These are phyloP conservation scores for Funneliformis mosseae DNA, from an alignment of 192 early-diverging fungal species.

Conservation along the genomic window DNA sequence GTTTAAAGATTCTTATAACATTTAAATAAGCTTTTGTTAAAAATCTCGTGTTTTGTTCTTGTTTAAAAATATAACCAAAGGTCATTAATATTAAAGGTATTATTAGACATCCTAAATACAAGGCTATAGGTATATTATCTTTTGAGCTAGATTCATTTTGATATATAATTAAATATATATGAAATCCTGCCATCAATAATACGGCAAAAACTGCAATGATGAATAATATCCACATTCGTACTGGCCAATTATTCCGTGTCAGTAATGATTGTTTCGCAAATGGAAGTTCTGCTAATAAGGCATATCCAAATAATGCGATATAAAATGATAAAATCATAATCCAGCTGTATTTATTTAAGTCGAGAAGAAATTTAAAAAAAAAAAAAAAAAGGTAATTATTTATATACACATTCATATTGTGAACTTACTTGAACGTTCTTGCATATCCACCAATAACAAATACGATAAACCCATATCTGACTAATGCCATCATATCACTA, in stretches of 20 bases:
- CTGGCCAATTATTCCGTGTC: slow-evolving; percentile 63
- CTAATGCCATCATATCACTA: slow-evolving; percentile 59
- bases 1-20: neutral
- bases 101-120: slow-evolving; percentile 48
- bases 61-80: slow-evolving; percentile 38
- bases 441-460: slow-evolving; percentile 81
- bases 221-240: slow-evolving; percentile 67
- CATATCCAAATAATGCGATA: slow-evolving; percentile 47
- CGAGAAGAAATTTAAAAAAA: neutral
- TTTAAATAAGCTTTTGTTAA: slow-evolving; percentile 26
- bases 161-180: slow-evolving; percentile 49
- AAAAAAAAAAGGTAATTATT: neutral
- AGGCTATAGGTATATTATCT: slow-evolving; percentile 42
- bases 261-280: slow-evolving; percentile 70
- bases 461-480: slow-evolving; percentile 65
- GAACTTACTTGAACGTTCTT: slow-evolving; percentile 59
- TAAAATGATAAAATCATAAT: slow-evolving; percentile 46
- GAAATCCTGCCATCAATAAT: slow-evolving; percentile 62
- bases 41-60: slow-evolving; percentile 49
- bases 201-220: slow-evolving; percentile 55
- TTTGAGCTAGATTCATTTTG: slow-evolving; percentile 7
- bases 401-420: neutral
- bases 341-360: slow-evolving; percentile 34
- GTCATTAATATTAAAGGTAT: slow-evolving; percentile 48
- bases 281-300: slow-evolving; percentile 64